These are phyloP conservation scores for Trichopus zeylanicus DNA, from an alignment of 116 monocot species.

Conservation along the genomic window DNA sequence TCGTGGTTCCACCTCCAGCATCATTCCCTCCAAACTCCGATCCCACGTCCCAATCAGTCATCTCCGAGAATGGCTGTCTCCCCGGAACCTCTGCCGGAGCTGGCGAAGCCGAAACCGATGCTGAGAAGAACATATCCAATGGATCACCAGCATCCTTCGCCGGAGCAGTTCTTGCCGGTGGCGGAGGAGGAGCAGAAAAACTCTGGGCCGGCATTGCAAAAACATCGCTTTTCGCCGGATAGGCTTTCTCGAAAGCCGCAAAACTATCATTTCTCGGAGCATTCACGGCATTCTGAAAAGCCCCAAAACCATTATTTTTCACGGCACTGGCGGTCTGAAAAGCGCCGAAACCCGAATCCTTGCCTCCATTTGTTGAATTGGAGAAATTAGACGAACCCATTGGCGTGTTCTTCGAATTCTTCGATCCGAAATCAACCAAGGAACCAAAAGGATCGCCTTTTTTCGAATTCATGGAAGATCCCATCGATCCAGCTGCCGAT, in stretches of 20 bases:
- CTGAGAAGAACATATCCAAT: constrained; percentile 58
- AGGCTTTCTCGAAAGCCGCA: constrained; percentile 32
- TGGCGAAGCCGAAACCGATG: constrained; percentile 15
- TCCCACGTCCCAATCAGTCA: constrained; percentile 82
- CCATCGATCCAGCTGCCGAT: constrained; percentile 11
- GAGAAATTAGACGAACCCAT: constrained; percentile 9
- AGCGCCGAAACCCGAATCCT: constrained; percentile 26
- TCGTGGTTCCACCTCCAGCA: constrained; percentile 50
- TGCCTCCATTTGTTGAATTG: constrained; percentile 4
- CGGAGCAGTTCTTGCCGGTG: constrained; percentile 10
- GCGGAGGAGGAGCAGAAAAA: constrained; percentile 5
- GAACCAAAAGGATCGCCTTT: constrained; percentile 71
- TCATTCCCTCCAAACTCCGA: constrained; percentile 44
- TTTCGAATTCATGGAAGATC: constrained; percentile 20
- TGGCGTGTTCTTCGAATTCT: constrained; percentile 20
- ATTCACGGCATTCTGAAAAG: constrained; percentile 32
- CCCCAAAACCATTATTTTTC: no score
- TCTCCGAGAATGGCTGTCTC: constrained; percentile 24
- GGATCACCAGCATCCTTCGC: constrained; percentile 32
- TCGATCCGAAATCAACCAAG: constrained; percentile 47
- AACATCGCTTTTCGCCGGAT: constrained; percentile 7
- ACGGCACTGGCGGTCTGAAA: no score
- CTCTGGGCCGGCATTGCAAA: constrained; percentile 15
- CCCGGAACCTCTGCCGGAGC: constrained; percentile 8
- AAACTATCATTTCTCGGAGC: constrained; percentile 9